Evolutionary conservation across 2,329 filamentous ascomycete species (phyloP), one percentile per base, ranked within the genome.

Genomic region (Sclerotinia glacialis): DNA sequence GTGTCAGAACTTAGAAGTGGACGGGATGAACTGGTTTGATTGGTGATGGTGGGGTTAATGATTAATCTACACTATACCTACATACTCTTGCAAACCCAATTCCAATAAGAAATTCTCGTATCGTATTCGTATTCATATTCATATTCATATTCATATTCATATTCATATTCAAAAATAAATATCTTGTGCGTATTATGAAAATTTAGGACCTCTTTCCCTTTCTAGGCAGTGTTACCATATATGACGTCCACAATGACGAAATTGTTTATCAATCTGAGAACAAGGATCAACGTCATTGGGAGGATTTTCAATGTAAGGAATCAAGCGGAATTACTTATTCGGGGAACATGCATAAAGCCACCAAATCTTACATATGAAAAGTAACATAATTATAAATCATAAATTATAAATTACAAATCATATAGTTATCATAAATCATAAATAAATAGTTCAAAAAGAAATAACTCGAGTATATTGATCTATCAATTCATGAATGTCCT

Each of bases 201-300:
- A 18, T 40, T 55, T 55, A 59, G 21, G 28, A 18, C 26, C 42
- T 23, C 44, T 47, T 47, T 60, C 56, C 56, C 23, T 18, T 60
- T 47, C 31, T 47, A 60, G 28, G 42, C 28, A 47, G 18, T 44
- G 54, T 58, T 44, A 58, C 54, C 23, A 40, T 28, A 58, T 58
- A 26, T 58, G 28, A 44, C 44, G 37, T 58, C 54, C 40, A 47
- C 42, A 23, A 60, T 60, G 56, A 60, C 56, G 56, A 60, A 60
- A 60, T 60, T 60, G 14, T 21, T 5, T 21, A 34, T 11, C 3
- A 31, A 31, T n/a, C 5, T 11, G 23, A 14, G 46, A 59, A 60
- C 56, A 60, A 49, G 56, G 44, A 18, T 60, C 56, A 34, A 60
- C 56, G 56, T 60, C 56, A 60, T 49, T 60, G 23, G 14, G 14